phyloP scores from a whole-genome alignment of 768 basidiomycete species.

The Gautieria morchelliformis region DNA sequence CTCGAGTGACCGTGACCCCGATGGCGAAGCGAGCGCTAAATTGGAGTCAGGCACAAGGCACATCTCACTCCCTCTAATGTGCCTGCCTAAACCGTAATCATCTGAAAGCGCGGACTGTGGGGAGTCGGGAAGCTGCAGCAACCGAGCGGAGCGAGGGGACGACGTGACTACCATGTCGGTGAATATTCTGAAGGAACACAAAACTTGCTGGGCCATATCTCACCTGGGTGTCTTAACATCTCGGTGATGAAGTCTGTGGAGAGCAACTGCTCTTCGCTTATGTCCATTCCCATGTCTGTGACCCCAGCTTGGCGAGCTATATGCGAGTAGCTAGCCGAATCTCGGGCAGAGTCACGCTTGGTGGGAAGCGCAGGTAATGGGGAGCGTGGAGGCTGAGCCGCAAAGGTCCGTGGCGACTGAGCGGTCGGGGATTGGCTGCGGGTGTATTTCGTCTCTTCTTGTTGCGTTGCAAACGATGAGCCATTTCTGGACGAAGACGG shows the following conservation, averaged over 20 bases:
- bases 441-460: background rate
- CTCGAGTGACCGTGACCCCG: background rate
- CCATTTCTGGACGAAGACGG: background rate
- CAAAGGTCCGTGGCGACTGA: constrained; percentile 33
- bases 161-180: background rate
- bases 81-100: background rate
- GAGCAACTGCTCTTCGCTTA: constrained; percentile 46
- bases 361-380: constrained; percentile 11
- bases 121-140: background rate
- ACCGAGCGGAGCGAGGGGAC: background rate
- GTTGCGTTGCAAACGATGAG: background rate
- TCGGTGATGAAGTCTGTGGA: constrained; percentile 54
- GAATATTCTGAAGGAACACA: background rate
- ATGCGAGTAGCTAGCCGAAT: constrained; percentile 24
- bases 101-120: background rate
- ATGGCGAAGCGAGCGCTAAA: background rate
- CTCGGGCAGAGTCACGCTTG: background rate
- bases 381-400: constrained; percentile 19
- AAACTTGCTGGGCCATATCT: background rate
- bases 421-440: constrained; percentile 25
- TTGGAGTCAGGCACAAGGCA: background rate
- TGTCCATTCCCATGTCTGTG: constrained; percentile 46
- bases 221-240: constrained; percentile 7
- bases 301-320: constrained; percentile 56
- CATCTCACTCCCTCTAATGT: background rate